Evolutionary conservation across 148 eudicot species (phyloP).

Genomic region (Chenopodium quinoa): DNA sequence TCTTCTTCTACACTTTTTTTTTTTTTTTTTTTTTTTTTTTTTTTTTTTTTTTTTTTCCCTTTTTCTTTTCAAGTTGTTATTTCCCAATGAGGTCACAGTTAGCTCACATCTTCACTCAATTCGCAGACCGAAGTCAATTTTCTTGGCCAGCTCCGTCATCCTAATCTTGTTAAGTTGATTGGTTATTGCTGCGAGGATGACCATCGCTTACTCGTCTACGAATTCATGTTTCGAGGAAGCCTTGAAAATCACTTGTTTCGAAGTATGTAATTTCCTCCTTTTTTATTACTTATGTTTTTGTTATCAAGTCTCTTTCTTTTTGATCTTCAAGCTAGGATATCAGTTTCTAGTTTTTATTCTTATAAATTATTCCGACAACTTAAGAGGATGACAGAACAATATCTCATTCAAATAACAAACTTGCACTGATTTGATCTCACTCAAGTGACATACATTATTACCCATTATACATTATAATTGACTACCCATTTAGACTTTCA

Average conservation of each 20-base stretch:
- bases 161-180: constrained; percentile 86
- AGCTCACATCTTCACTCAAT: no score
- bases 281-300: background rate
- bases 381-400: no score
- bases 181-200: constrained; percentile 98
- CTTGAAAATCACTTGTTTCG: constrained; percentile 90
- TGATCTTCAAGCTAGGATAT: no score
- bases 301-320: background rate
- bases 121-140: constrained; percentile 85
- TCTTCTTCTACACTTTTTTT: background rate
- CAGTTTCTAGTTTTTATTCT: no score
- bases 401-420: no score
- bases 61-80: background rate
- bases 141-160: constrained; percentile 91
- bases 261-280: constrained; percentile 46
- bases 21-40: background rate
- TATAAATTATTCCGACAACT: no score
- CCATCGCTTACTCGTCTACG: constrained; percentile 85
- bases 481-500: no score
- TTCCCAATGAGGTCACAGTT: no score
- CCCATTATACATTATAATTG: no score
- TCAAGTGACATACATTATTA: no score
- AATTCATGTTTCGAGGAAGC: constrained; percentile 96
- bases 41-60: constrained; percentile 8
- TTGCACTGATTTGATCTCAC: no score